phyloP scores from a whole-genome alignment of 768 basidiomycete genomes.

The Naganishia kalamii region DNA sequence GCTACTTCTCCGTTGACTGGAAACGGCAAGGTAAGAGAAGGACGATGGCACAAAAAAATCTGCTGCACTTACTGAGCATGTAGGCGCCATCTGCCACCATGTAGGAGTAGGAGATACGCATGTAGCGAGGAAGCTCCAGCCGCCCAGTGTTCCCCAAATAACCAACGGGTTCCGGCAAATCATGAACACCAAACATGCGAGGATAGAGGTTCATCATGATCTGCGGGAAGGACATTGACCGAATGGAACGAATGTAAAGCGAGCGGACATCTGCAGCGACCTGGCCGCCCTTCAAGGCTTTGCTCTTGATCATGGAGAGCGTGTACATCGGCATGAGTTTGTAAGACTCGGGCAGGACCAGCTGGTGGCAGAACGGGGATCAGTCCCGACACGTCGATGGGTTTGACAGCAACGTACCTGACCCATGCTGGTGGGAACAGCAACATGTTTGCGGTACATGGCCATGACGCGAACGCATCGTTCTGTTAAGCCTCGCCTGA shows the following conservation, averaged over 20 bases:
- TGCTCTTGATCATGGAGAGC: conserved; percentile 75
- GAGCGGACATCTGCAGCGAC: conserved; percentile 93
- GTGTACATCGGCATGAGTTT: conserved; percentile 74
- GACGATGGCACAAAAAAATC: conserved; percentile 19
- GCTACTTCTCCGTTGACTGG: conserved; percentile 80
- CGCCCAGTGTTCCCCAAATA: conserved; percentile 61
- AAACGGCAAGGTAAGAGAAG: neutral
- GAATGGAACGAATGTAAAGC: conserved; percentile 69
- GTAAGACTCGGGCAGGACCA: conserved; percentile 91
- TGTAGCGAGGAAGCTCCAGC: conserved; percentile 64
- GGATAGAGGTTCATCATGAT: conserved; percentile 82
- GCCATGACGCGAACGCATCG: conserved; percentile 71
- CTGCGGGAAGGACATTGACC: conserved; percentile 61
- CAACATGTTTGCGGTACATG: conserved; percentile 83
- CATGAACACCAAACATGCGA: conserved; percentile 77
- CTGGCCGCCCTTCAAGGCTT: conserved; percentile 89
- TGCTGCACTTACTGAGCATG: conserved; percentile 62
- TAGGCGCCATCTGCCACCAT: conserved; percentile 93
- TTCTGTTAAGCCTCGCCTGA: conserved; percentile 78
- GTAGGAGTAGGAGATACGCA: conserved; percentile 72
- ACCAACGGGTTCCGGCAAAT: conserved; percentile 64
- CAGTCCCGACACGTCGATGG: neutral
- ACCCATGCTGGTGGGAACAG: conserved; percentile 64
- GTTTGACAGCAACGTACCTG: conserved; percentile 56
- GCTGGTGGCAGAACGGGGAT: conserved; percentile 49